phyloP scores from a whole-genome alignment of 1,284 basidiomycete species.

The Fomitopsis pinicola region DNA sequence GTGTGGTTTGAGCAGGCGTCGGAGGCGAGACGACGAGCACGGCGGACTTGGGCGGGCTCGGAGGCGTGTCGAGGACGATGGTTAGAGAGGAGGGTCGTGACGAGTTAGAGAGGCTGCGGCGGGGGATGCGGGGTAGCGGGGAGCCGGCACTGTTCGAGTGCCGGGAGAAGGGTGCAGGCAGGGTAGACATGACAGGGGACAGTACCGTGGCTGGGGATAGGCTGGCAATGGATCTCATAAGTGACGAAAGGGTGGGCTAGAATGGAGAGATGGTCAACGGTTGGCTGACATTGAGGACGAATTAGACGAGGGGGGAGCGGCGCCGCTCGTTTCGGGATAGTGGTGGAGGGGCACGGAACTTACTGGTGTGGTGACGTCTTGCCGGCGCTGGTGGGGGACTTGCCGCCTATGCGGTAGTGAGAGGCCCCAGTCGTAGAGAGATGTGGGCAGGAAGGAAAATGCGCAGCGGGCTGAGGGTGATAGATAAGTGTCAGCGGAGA shows the following conservation, averaged over 20 bases:
- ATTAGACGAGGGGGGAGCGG: neutral
- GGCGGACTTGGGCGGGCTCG: constrained; percentile 9
- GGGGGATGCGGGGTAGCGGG: constrained; percentile 53
- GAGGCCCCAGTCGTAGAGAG: neutral
- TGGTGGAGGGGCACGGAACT: neutral
- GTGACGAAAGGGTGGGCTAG: neutral
- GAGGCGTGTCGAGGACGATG: constrained; percentile 14
- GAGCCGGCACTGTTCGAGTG: constrained; percentile 49
- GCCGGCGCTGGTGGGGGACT: neutral
- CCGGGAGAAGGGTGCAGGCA: constrained; percentile 29
- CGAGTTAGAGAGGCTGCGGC: constrained; percentile 33
- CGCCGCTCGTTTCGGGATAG: neutral
- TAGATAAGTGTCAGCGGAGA: neutral
- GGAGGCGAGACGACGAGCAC: constrained; percentile 28
- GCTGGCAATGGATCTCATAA: neutral
- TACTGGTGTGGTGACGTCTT: neutral
- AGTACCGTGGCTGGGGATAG: neutral
- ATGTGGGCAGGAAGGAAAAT: neutral
- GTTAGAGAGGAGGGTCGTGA: constrained; percentile 4
- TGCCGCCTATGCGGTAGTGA: neutral
- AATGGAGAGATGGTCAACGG: neutral
- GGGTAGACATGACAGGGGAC: constrained; percentile 10
- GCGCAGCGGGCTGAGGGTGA: neutral
- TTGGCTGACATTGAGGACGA: neutral
- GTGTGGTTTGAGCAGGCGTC: constrained; percentile 14